These are phyloP conservation scores for Thelonectria discophora DNA, from an alignment of 2,329 filamentous ascomycete species.

Conservation along the genomic window DNA sequence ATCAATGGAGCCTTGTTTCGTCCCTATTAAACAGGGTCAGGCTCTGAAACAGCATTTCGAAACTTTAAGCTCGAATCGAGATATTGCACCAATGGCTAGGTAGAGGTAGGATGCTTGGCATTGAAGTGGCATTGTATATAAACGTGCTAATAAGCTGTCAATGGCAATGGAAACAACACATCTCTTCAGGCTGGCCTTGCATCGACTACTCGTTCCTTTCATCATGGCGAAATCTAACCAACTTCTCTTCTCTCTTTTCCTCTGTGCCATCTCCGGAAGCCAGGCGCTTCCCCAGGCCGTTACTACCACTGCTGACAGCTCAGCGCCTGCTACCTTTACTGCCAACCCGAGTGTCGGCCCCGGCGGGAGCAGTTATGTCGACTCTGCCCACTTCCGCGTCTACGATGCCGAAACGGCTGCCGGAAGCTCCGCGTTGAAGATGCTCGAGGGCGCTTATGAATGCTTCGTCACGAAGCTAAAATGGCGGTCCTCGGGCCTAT, in stretches of 20 bases:
- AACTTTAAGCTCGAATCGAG: neutral
- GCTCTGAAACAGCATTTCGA: constrained; percentile 13
- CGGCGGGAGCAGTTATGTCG: constrained; percentile 44
- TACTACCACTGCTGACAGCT: constrained; percentile 9
- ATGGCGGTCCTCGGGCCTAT: constrained; percentile 52
- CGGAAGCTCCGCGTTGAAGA: constrained; percentile 45
- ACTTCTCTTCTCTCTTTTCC: constrained; percentile 22
- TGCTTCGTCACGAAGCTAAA: constrained; percentile 51
- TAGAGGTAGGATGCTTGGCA: neutral
- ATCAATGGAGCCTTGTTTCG: constrained; percentile 16
- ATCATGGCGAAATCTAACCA: constrained; percentile 30
- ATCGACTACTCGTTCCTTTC: neutral
- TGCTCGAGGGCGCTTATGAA: constrained; percentile 57
- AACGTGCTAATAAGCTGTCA: neutral
- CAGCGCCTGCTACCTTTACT: constrained; percentile 37
- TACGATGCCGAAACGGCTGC: constrained; percentile 41
- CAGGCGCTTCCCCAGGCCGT: constrained; percentile 31
- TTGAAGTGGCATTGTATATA: neutral
- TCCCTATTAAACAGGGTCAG: constrained; percentile 7
- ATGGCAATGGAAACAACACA: neutral
- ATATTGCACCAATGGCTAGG: constrained; percentile 20
- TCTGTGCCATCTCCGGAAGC: constrained; percentile 27
- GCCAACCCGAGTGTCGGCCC: constrained; percentile 46
- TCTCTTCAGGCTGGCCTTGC: neutral
- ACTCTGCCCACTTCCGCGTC: constrained; percentile 53